A percentile compares a stretch with the other conserved stretches of the same genome.
Evolutionary conservation across 805 yeast genomes (phyloP).

Genomic region (Lachancea fermentati): DNA sequence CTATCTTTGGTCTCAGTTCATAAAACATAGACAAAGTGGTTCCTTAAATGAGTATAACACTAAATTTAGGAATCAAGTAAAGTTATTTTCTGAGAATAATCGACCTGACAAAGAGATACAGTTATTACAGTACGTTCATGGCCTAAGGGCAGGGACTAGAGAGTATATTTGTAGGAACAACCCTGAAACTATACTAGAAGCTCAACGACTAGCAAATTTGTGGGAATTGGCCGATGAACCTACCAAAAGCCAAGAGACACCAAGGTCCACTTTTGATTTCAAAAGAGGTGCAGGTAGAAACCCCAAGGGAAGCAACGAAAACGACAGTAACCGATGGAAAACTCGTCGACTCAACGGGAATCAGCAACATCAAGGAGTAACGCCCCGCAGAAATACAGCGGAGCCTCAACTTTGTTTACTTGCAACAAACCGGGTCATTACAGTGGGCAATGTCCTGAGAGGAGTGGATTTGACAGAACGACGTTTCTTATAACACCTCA

Average conservation of each 20-base stretch:
- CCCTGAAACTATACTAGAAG: slow-evolving; percentile 1
- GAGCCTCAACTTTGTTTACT: not conserved
- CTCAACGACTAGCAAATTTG: slow-evolving; percentile 1
- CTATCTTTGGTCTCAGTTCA: slow-evolving; percentile 1
- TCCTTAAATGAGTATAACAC: not conserved
- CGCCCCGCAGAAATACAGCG: not conserved
- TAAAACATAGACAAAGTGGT: slow-evolving; percentile 1
- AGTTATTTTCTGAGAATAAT: not conserved
- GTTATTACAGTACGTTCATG: slow-evolving; percentile 1
- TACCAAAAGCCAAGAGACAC: not conserved
- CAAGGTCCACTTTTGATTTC: not conserved
- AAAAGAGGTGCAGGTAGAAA: not conserved
- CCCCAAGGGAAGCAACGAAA: slow-evolving; percentile 1
- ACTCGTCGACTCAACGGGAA: slow-evolving; percentile 1
- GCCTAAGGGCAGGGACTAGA: not conserved
- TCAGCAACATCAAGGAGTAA: not conserved
- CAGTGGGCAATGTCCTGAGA: not conserved
- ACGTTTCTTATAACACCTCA: too few species aligned
- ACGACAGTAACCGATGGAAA: slow-evolving; percentile 1
- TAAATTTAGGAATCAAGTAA: slow-evolving; percentile 1
- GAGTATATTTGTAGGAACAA: slow-evolving; percentile 1
- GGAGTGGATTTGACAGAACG: too few species aligned
- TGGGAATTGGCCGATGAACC: slow-evolving; percentile 2
- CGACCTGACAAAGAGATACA: slow-evolving; percentile 1
- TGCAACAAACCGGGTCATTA: not conserved